Percentiles rank a stretch among this genome's conserved stretches.
These are phyloP conservation scores for Triglochin maritima DNA, from an alignment of 106 monocot genomes.

Conservation along the genomic window DNA sequence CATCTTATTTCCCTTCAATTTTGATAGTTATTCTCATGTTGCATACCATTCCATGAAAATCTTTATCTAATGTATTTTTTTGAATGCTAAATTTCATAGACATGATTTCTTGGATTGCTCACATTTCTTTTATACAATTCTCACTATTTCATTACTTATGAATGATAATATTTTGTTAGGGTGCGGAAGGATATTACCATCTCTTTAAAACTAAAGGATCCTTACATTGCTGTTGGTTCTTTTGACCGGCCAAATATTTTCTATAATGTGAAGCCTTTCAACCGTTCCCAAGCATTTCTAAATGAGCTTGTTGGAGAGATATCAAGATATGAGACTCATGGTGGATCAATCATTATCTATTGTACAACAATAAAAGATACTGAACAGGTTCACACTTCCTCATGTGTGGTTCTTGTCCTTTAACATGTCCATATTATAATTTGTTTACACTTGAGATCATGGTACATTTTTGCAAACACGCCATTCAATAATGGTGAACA, in stretches of 20 bases:
- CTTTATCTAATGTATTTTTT: no score
- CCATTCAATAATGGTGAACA: no score
- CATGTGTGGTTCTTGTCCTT: background rate
- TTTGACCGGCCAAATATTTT: slow-evolving; percentile 93
- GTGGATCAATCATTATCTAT: slow-evolving; percentile 83
- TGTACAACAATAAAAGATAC: slow-evolving; percentile 86
- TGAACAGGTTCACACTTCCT: slow-evolving; percentile 41
- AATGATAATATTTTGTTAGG: slow-evolving; percentile 26
- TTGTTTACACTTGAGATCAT: no score
- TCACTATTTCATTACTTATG: no score
- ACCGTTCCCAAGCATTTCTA: slow-evolving; percentile 46
- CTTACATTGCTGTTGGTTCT: slow-evolving; percentile 80
- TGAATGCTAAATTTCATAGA: no score
- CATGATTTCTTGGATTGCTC: no score
- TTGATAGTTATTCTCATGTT: no score
- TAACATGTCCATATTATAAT: no score
- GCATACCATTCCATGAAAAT: no score
- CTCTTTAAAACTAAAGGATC: slow-evolving; percentile 58
- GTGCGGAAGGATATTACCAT: slow-evolving; percentile 64
- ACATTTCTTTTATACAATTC: no score
- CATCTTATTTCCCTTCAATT: no score
- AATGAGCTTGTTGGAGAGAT: slow-evolving; percentile 79
- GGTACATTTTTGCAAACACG: no score
- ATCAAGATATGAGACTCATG: slow-evolving; percentile 35
- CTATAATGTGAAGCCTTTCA: slow-evolving; percentile 78